Conservation (phyloP, 1,284 basidiomycete genomes). For the Ustilago nuda region DNA sequence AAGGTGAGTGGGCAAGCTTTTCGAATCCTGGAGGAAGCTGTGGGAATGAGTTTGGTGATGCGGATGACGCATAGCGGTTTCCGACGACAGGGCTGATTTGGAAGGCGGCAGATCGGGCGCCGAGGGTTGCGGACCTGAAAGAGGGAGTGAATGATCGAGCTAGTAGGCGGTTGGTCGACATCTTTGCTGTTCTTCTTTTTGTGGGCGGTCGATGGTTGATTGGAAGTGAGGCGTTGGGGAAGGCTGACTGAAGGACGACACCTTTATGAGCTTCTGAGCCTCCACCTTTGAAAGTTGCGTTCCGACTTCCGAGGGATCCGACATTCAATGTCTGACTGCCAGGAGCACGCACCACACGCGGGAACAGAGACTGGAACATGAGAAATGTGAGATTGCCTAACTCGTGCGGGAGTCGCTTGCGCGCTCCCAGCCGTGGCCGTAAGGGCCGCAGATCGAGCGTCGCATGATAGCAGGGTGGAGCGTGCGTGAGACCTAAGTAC, state of each 20-base stretch:
- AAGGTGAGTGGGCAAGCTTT: conserved; percentile 55
- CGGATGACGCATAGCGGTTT: conserved; percentile 31
- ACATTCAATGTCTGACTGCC: too few relatives aligned
- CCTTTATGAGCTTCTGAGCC: conserved; percentile 3
- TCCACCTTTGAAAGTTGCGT: not conserved
- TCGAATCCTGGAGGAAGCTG: conserved; percentile 61
- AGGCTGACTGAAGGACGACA: not conserved
- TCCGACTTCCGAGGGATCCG: conserved; percentile 10
- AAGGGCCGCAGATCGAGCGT: too few relatives aligned
- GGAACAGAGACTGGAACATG: too few relatives aligned
- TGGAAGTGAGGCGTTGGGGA: not conserved
- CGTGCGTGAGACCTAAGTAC: too few relatives aligned
- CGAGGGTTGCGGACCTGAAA: not conserved
- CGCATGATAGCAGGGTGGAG: too few relatives aligned
- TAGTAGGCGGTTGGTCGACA: conserved; percentile 13
- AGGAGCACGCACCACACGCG: too few relatives aligned
- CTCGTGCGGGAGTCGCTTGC: too few relatives aligned
- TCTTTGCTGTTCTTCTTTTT: conserved; percentile 2
- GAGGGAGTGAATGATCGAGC: not conserved
- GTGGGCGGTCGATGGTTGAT: not conserved
- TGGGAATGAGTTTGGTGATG: conserved; percentile 35
- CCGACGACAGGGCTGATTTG: not conserved
- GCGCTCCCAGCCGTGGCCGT: too few relatives aligned
- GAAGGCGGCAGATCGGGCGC: not conserved
- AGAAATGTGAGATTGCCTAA: too few relatives aligned